Evolutionary conservation across 768 basidiomycete genomes (phyloP), one percentile per base, ranked within the genome.

Genomic region (Xanthoconium stramineum): DNA sequence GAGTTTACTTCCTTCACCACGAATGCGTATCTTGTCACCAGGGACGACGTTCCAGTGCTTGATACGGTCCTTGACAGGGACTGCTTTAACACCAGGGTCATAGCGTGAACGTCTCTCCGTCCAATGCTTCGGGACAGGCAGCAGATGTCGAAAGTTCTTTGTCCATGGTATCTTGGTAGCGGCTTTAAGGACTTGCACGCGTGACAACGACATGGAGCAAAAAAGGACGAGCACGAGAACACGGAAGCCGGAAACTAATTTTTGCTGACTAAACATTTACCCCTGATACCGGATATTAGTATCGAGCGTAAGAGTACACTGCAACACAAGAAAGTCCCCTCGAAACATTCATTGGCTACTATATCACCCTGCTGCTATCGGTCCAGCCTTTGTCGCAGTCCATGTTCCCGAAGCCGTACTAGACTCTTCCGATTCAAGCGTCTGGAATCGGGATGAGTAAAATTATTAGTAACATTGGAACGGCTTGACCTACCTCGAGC

Each of bases 11-110:
- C 77, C 75, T 69, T 90, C 86, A 28, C 88, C 87, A 8, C 82
- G 79, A 53, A 91, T 59, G 48, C 86, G 81, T 65, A 94, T 83
- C 52, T 80, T 81, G 74, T 94, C 91, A 8, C 91, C 91, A 6
- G 92, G 89, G 35, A 91, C 86, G 57, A 94, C 81, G 66, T 93
- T 94, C 91, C 91, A 94, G 66, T 82, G 83, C 69, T 90, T 88
- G 50, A 94, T 88, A 46, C 91, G 79, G 64, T 91, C 86, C 55
- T 78, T 77, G 12, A 82, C 79, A 13, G 80, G 77, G 44, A 82
- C 83, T 39, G 80, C 80, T 67, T 88, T 88, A 52, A 75, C 44
- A 11, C 52, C 56, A 0, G 73, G 60, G 67, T 81, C 80, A 43
- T 72, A 70, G 59, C 75, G 78, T 14, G 75, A 73, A 58, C 65